Evolutionary conservation across 768 basidiomycete genomes (phyloP).

Genomic region (Russula virescens): DNA sequence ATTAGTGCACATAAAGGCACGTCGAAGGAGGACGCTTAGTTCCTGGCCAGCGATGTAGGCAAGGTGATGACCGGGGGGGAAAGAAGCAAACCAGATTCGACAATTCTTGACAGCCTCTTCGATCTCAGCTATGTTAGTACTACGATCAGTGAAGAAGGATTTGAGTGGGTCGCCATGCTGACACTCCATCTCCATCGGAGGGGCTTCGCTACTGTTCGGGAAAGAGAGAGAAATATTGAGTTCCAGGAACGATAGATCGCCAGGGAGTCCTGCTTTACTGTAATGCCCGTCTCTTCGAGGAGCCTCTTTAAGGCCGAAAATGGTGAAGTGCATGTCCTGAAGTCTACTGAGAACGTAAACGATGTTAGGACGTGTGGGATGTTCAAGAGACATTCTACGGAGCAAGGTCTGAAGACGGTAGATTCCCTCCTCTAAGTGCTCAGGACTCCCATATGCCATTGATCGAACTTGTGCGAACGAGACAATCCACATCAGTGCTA

Average conservation of each 20-base stretch:
- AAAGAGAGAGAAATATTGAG: background rate
- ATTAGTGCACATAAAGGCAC: background rate
- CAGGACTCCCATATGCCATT: background rate
- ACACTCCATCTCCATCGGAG: background rate
- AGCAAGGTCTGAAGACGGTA: background rate
- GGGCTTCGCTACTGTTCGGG: too few relatives aligned
- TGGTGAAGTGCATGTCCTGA: background rate
- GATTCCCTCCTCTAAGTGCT: background rate
- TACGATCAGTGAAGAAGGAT: background rate
- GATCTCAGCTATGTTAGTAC: background rate
- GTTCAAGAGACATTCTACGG: background rate
- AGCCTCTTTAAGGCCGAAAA: background rate
- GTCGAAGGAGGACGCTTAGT: background rate
- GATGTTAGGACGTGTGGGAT: background rate
- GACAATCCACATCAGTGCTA: background rate
- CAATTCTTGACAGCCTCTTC: background rate
- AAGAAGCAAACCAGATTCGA: background rate
- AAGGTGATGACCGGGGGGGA: background rate
- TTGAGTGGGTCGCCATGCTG: background rate
- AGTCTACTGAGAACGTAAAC: background rate
- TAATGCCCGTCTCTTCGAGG: too few relatives aligned
- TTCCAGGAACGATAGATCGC: background rate
- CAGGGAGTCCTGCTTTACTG: background rate
- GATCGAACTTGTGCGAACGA: background rate
- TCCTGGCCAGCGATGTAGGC: background rate